Percentiles rank a stretch among this genome's conserved stretches.
These are phyloP conservation scores for Phytophthora nicotianae DNA, from an alignment of 352 stramenopile species.

Conservation along the genomic window DNA sequence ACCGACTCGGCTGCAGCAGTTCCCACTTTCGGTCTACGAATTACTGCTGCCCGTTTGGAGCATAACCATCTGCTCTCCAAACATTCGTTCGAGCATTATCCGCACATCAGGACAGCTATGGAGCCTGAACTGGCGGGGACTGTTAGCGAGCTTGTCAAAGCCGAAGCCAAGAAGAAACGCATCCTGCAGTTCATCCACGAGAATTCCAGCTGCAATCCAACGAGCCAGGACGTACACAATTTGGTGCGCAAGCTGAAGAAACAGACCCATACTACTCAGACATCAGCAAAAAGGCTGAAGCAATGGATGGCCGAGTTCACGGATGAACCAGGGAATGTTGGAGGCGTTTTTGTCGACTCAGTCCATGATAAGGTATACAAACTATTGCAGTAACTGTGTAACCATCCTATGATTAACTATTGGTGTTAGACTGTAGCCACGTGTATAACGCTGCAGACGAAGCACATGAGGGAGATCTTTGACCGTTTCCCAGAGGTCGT, in stretches of 20 bases:
- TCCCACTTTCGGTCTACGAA: neutral
- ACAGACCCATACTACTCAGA: neutral
- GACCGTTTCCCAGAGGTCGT: conserved; percentile 1
- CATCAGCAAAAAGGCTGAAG: too few species aligned
- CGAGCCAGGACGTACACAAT: neutral
- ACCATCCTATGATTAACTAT: too few species aligned
- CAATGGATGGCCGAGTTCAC: too few species aligned
- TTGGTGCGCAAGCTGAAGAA: conserved; percentile 1
- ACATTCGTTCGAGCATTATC: neutral
- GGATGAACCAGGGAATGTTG: too few species aligned
- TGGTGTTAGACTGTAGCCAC: conserved; percentile 1
- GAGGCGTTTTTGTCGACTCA: too few species aligned
- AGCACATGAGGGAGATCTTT: neutral
- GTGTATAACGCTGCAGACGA: neutral
- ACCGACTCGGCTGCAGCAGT: neutral
- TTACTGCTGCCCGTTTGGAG: neutral
- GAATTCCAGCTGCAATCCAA: conserved; percentile 2
- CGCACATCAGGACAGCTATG: neutral
- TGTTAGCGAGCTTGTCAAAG: neutral
- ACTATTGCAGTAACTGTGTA: too few species aligned
- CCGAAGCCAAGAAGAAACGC: neutral
- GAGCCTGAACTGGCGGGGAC: neutral
- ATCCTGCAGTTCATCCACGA: conserved; percentile 1
- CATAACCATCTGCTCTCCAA: neutral
- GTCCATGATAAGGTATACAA: too few species aligned